These are phyloP conservation scores for Cercospora beticola DNA, from an alignment of 2,329 filamentous ascomycete genomes.

Conservation along the genomic window DNA sequence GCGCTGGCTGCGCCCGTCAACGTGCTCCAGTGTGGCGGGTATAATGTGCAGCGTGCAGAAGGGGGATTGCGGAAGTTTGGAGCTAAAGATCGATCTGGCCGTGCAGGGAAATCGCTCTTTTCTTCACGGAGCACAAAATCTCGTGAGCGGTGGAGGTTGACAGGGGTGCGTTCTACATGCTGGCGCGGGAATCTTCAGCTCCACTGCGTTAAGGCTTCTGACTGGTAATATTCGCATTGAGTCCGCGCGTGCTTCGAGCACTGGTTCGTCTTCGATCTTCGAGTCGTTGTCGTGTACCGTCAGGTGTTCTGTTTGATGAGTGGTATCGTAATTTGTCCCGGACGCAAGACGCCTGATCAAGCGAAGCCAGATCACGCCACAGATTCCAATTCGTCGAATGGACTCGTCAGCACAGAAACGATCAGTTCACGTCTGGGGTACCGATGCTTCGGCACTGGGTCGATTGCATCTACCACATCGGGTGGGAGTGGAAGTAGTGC, in stretches of 20 bases:
- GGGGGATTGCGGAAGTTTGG: neutral
- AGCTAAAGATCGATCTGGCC: neutral
- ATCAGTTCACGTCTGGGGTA: neutral
- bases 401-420: neutral
- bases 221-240: neutral
- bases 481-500: neutral
- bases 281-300: neutral
- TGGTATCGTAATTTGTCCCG: neutral
- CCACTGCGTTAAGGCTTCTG: neutral
- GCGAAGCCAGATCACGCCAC: constrained; percentile 8
- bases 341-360: constrained; percentile 1
- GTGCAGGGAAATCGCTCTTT: neutral
- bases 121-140: neutral
- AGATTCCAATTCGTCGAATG: constrained; percentile 1
- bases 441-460: constrained; percentile 6
- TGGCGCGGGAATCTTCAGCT: neutral
- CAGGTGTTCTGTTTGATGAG: neutral
- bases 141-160: neutral
- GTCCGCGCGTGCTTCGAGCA: neutral
- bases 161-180: neutral
- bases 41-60: neutral
- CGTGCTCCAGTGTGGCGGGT: neutral
- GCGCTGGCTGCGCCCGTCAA: neutral
- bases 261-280: neutral
- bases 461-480: constrained; percentile 1